A percentile compares a stretch with the other conserved stretches of the same genome.
Evolutionary conservation across 495 filamentous ascomycete species (phyloP).

Genomic region (Penicillium herquei): DNA sequence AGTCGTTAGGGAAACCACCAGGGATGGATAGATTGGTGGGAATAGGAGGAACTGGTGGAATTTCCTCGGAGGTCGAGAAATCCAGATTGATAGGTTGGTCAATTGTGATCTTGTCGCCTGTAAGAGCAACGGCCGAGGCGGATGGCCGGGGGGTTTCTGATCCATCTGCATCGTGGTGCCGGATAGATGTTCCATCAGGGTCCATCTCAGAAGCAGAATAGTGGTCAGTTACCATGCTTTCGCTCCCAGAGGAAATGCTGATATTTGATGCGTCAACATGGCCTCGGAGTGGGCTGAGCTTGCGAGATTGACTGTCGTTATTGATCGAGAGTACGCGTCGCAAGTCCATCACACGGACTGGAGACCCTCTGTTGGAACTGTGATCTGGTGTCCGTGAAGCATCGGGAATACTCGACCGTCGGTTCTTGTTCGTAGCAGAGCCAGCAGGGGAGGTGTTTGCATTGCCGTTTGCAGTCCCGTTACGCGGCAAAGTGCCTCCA

Average conservation of each 20-base stretch:
- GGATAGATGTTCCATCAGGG: constrained; percentile 28
- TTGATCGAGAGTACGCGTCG: constrained; percentile 66
- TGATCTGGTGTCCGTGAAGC: constrained; percentile 51
- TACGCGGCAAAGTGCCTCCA: constrained; percentile 57
- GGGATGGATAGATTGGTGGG: constrained; percentile 38
- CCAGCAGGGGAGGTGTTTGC: constrained; percentile 31
- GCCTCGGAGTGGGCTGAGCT: constrained; percentile 40
- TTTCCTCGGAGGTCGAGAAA: constrained; percentile 21
- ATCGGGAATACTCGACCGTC: constrained; percentile 43
- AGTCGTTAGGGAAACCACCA: constrained; percentile 37
- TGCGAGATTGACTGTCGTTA: constrained; percentile 34
- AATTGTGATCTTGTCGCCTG: constrained; percentile 7
- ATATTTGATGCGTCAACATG: constrained; percentile 35
- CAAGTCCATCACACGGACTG: constrained; percentile 85
- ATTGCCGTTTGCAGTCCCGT: constrained; percentile 56
- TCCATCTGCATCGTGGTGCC: constrained; percentile 32
- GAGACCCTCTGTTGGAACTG: constrained; percentile 59
- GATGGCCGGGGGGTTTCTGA: constrained; percentile 32
- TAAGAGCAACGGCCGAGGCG: constrained; percentile 16
- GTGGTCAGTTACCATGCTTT: constrained; percentile 45
- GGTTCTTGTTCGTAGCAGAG: constrained; percentile 29
- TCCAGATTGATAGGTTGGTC: constrained; percentile 8
- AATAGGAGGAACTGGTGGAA: constrained; percentile 47
- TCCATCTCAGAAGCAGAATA: constrained; percentile 40
- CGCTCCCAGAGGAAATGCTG: constrained; percentile 45